phyloP scores from a whole-genome alignment of 768 basidiomycete species.

The Boletus vinaceobasis region DNA sequence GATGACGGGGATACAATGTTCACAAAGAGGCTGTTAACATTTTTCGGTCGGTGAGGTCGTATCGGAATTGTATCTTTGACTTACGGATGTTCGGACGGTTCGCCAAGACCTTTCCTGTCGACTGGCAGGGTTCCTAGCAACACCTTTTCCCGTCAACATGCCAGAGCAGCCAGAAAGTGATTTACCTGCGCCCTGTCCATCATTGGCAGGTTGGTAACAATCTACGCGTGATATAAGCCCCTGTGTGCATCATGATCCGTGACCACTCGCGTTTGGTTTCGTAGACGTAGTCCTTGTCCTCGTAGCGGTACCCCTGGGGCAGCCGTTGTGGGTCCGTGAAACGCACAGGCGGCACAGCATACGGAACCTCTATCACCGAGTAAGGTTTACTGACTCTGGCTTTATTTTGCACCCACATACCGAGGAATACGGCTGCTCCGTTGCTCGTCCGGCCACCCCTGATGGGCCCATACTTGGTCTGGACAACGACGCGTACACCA shows the following conservation, averaged over 20 bases:
- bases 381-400: neutral
- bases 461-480: conserved; percentile 55
- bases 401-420: conserved; percentile 30
- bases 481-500: conserved; percentile 41
- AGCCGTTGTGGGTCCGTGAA: conserved; percentile 63
- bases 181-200: conserved; percentile 59
- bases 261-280: conserved; percentile 52
- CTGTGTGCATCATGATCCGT: neutral
- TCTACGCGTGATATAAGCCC: conserved; percentile 35
- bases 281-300: conserved; percentile 54
- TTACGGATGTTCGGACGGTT: conserved; percentile 71
- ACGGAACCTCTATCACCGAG: conserved; percentile 60
- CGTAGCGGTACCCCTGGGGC: conserved; percentile 53
- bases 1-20: conserved; percentile 60
- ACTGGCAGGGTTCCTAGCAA: conserved; percentile 43
- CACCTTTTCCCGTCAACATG: neutral
- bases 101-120: conserved; percentile 63
- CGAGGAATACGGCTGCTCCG: conserved; percentile 62
- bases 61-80: neutral
- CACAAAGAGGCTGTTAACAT: conserved; percentile 49
- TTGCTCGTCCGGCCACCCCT: conserved; percentile 59
- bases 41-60: neutral
- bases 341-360: conserved; percentile 60
- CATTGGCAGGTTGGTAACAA: conserved; percentile 57
- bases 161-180: neutral